Percentiles rank a stretch among this genome's conserved stretches.
phyloP scores from a whole-genome alignment of 2,329 filamentous ascomycete genomes.

The Rachicladosporium sp. region DNA sequence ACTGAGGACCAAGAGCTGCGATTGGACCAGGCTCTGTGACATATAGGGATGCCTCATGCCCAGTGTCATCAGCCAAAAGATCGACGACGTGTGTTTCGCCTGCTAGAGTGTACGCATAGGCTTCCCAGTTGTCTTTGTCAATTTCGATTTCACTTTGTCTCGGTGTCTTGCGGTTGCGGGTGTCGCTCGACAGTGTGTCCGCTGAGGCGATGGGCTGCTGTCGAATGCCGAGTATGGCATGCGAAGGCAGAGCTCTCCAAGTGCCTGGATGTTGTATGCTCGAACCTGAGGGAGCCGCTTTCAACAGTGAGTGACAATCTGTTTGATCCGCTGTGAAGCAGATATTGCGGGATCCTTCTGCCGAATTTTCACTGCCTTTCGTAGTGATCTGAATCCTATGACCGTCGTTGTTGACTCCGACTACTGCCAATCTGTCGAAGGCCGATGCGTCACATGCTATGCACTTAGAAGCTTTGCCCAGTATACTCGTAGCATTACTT shows the following conservation, averaged over 20 bases:
- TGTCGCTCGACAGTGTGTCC: conserved; percentile 6
- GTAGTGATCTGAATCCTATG: too few relatives aligned
- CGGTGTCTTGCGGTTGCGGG: conserved; percentile 13
- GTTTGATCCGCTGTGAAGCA: too few relatives aligned
- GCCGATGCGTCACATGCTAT: too few relatives aligned
- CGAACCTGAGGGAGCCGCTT: too few relatives aligned
- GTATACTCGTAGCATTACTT: too few relatives aligned
- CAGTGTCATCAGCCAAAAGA: too few relatives aligned
- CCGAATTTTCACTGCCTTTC: too few relatives aligned
- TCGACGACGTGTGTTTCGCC: conserved; percentile 25
- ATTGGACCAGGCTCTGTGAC: conserved; percentile 56
- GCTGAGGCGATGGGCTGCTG: conserved; percentile 7
- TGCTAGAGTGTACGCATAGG: not conserved
- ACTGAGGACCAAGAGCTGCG: conserved; percentile 47
- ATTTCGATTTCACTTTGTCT: conserved; percentile 14
- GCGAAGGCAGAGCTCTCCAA: conserved; percentile 12
- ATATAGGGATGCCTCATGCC: conserved; percentile 40
- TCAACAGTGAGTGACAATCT: too few relatives aligned
- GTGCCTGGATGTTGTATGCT: conserved; percentile 6
- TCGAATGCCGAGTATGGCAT: conserved; percentile 16
- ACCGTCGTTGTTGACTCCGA: too few relatives aligned
- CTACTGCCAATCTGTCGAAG: too few relatives aligned
- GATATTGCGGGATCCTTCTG: too few relatives aligned
- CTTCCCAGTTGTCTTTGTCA: conserved; percentile 37
- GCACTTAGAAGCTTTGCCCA: too few relatives aligned